Conservation (phyloP, 352 stramenopile genomes). For the Ochromonadaceae sp. region DNA sequence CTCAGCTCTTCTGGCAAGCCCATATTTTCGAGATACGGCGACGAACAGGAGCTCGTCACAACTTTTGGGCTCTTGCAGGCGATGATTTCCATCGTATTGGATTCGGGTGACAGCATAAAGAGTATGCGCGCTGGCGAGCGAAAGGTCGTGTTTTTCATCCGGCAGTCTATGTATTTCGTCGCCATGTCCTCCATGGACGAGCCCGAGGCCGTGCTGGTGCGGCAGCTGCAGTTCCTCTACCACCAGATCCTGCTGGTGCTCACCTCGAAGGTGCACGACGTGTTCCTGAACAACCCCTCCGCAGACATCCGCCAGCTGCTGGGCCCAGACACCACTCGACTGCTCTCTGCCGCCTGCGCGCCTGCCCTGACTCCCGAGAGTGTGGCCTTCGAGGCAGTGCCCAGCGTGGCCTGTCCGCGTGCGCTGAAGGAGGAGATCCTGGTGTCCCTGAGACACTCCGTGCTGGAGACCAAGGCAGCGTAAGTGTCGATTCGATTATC, state of each 20-base stretch:
- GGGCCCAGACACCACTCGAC: background rate
- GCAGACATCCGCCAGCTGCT: background rate
- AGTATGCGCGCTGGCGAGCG: background rate
- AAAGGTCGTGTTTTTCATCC: conserved; percentile 7
- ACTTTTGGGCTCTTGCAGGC: conserved; percentile 23
- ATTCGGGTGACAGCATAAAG: background rate
- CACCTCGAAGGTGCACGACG: conserved; percentile 3
- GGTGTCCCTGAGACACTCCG: background rate
- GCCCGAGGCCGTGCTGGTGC: background rate
- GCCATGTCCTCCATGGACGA: background rate
- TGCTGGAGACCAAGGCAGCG: background rate
- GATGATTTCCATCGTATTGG: conserved; percentile 23
- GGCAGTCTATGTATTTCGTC: conserved; percentile 3
- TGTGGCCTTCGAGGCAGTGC: background rate
- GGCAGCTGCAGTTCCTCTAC: conserved; percentile 11
- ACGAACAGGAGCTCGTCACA: conserved; percentile 23
- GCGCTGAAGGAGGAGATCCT: background rate
- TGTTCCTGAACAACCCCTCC: conserved; percentile 7
- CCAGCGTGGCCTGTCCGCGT: background rate
- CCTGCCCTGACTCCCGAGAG: background rate
- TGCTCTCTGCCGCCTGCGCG: background rate
- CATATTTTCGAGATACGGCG: conserved; percentile 21
- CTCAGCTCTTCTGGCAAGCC: conserved; percentile 24
- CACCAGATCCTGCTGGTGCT: conserved; percentile 13
- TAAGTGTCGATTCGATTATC: no score